phyloP scores from a whole-genome alignment of 805 yeast genomes.

The Aciculoconidium aculeatum region DNA sequence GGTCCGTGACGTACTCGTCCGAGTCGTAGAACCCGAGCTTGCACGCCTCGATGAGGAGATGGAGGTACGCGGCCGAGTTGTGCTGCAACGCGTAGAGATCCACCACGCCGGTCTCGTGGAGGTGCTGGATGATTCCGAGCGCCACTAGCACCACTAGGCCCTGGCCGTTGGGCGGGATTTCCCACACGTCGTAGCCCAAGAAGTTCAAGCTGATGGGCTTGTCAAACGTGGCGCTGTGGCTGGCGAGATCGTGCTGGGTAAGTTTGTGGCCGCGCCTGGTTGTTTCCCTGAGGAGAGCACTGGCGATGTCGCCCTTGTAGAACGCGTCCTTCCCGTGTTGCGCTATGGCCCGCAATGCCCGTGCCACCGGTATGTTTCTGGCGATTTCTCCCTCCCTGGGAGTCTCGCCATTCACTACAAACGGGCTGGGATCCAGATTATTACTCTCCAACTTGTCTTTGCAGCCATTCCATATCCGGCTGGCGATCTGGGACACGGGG shows the following conservation, averaged over 20 bases:
- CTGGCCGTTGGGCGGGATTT: conserved; percentile 81
- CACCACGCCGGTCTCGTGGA: conserved; percentile 39
- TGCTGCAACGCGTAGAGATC: conserved; percentile 44
- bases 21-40: conserved; percentile 71
- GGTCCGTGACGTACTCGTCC: conserved; percentile 68
- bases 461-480: conserved; percentile 37
- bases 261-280: conserved; percentile 51
- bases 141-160: conserved; percentile 73
- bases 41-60: conserved; percentile 61
- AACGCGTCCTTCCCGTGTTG: conserved; percentile 57
- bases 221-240: conserved; percentile 56
- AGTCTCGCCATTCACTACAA: conserved; percentile 28
- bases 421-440: conserved; percentile 23
- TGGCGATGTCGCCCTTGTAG: conserved; percentile 67
- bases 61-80: conserved; percentile 67
- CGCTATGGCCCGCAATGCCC: conserved; percentile 47
- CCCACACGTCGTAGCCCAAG: conserved; percentile 57
- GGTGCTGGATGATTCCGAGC: conserved; percentile 55
- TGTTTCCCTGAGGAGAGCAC: conserved; percentile 53
- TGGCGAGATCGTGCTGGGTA: conserved; percentile 47
- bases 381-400: conserved; percentile 59
- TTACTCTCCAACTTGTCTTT: conserved; percentile 35
- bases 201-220: conserved; percentile 56
- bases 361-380: conserved; percentile 47
- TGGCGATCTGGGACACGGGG: conserved; percentile 58